Conservation (phyloP, 2,329 filamentous ascomycete genomes). For the Erysiphe pulchra region DNA sequence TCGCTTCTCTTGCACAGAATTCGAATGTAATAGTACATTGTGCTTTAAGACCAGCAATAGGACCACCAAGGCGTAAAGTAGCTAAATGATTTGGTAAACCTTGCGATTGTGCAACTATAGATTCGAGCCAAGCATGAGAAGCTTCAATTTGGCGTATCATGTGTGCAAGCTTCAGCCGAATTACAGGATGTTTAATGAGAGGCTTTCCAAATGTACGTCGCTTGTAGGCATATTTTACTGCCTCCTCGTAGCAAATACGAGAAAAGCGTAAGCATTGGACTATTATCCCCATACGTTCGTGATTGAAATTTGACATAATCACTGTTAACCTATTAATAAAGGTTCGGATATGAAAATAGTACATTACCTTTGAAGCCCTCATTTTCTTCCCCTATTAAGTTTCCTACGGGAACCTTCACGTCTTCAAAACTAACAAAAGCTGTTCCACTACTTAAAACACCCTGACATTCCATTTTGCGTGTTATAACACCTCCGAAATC, state of each 20-base stretch:
- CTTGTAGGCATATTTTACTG: constrained; percentile 92
- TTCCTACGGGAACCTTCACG: constrained; percentile 98
- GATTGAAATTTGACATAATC: constrained; percentile 99
- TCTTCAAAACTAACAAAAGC: constrained; percentile 98
- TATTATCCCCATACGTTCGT: constrained; percentile 95
- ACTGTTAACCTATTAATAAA: constrained; percentile 20
- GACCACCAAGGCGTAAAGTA: constrained; percentile 83
- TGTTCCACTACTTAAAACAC: constrained; percentile 83
- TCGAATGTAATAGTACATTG: constrained; percentile 88
- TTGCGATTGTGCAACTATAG: constrained; percentile 75
- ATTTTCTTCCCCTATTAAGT: constrained; percentile 92
- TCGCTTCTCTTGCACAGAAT: constrained; percentile 88
- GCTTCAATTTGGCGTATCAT: constrained; percentile 98
- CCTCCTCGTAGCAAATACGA: constrained; percentile 91
- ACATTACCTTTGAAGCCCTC: constrained; percentile 63
- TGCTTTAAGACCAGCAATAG: constrained; percentile 82
- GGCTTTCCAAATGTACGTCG: constrained; percentile 89
- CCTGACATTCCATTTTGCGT: constrained; percentile 92
- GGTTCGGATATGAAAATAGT: background rate
- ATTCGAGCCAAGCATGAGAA: constrained; percentile 92
- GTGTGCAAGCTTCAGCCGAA: constrained; percentile 89
- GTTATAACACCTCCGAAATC: constrained; percentile 65
- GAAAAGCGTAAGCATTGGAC: constrained; percentile 92
- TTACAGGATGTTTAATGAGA: constrained; percentile 89
- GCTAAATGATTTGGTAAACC: constrained; percentile 86